Base-by-base conservation (phyloP, 2,329 filamentous ascomycete species). In the Fusarium azukiicola region DNA sequence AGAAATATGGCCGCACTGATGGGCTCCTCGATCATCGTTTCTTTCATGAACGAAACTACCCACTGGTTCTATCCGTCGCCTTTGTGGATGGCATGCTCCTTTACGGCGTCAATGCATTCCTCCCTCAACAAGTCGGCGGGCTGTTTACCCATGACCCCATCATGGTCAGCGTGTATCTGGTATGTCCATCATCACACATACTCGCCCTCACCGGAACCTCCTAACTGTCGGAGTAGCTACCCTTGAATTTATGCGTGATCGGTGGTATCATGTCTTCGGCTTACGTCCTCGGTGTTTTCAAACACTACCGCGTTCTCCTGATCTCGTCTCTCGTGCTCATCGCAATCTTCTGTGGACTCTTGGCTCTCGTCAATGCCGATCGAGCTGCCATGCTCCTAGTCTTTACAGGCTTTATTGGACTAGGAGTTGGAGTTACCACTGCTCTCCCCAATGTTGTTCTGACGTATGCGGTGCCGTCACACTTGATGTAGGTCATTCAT, bases 51-150 rank as follows among this genome's bases (percentile, higher is more conserved):
- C 61, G 61, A 6, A 66, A 66, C 12, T 66, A 66, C 27, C 23
- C n/a, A 32, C 40, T 66, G 6, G 23, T 66, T 19, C 61, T 66
- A 3, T 40, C 61, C 12, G 61, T 66, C 42, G 61, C 61, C 13
- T 66, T 66, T 16, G 42, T 66, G 38, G 61, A 66, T 46, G 61
- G 61, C 4, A 66, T 66, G 61, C 61, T 66, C 19, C 61, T 66
- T 46, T 66, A 66, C 27, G 61, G 61, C 11, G 61, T 66, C 40
- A 66, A 66, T 42, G 61, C 61, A 2, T 66, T 66, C 7, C 61
- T 66, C 38, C 54, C 54, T n/a, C 54, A 61, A 13, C 32, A 61
- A 4, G 38, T 61, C 5, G 54, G 21, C 36, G 54, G 54, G 1
- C 13, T 61, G 3, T 61, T 61, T 40, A 61, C 54, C 1, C 54